Conservation (phyloP, 192 early-diverging fungal genomes). For the Coemansia sp. region DNA sequence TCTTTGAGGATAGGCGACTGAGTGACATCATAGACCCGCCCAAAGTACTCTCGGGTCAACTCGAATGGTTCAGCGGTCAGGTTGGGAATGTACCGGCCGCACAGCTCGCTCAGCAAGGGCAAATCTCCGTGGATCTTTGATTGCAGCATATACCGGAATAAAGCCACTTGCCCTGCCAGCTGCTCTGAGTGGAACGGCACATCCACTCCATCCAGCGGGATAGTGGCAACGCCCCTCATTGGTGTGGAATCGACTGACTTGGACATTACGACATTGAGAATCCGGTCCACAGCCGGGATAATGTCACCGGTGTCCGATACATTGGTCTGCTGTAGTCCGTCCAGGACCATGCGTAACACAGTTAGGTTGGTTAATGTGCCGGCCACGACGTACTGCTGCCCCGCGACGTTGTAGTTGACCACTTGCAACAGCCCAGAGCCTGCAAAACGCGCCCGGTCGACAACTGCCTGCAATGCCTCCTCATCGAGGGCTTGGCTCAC, state of each 20-base stretch:
- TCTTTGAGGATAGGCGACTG: conserved; percentile 58
- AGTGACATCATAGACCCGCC: conserved; percentile 65
- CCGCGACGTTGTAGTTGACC: conserved; percentile 93
- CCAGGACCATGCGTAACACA: conserved; percentile 70
- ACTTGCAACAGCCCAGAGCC: conserved; percentile 73
- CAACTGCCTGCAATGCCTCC: conserved; percentile 57
- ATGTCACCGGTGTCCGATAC: conserved; percentile 55
- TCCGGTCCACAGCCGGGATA: conserved; percentile 63
- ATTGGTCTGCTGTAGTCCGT: conserved; percentile 67
- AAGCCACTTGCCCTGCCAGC: conserved; percentile 71
- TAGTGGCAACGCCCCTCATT: conserved; percentile 79
- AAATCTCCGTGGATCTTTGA: conserved; percentile 63
- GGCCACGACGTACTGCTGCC: conserved; percentile 88
- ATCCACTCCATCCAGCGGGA: conserved; percentile 83
- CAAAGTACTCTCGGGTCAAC: conserved; percentile 69
- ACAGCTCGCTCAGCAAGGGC: conserved; percentile 59
- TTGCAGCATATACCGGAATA: conserved; percentile 71
- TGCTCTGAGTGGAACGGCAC: conserved; percentile 87
- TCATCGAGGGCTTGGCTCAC: conserved; percentile 72
- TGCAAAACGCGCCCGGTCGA: conserved; percentile 68
- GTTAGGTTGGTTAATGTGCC: conserved; percentile 73
- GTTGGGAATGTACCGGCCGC: conserved; percentile 88
- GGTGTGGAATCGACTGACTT: conserved; percentile 57
- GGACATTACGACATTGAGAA: conserved; percentile 59
- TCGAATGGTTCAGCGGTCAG: conserved; percentile 87